A percentile compares a stretch with the other conserved stretches of the same genome.
Evolutionary conservation across 441 rosid genomes (phyloP).

Genomic region (Erodium trifolium): DNA sequence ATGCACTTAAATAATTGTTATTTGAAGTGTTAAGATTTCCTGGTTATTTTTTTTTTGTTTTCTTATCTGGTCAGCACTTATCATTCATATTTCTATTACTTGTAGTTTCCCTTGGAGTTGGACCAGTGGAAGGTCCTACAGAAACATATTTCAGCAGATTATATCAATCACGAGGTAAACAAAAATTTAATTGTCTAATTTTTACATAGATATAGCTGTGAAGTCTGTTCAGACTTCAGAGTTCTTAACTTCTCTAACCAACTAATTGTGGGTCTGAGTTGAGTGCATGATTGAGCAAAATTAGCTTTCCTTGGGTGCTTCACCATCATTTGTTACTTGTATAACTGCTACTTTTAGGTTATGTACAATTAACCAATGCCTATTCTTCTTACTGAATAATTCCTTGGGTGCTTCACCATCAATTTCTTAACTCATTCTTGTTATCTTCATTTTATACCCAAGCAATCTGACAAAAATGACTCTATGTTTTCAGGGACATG

Average conservation of each 20-base stretch:
- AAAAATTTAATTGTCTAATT: slow-evolving; percentile 7
- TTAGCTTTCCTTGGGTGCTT: neutral
- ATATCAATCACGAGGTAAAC: slow-evolving; percentile 71
- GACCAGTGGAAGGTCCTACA: slow-evolving; percentile 82
- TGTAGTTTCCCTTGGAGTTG: slow-evolving; percentile 81
- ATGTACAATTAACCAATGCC: neutral
- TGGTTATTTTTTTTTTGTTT: slow-evolving; percentile 18
- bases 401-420: slow-evolving; percentile 3
- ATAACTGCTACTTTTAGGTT: neutral
- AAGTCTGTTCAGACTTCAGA: slow-evolving; percentile 9
- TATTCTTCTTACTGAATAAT: slow-evolving; percentile 9
- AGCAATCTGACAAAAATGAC: slow-evolving; percentile 31
- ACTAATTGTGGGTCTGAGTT: slow-evolving; percentile 3
- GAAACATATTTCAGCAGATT: slow-evolving; percentile 77
- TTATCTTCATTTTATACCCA: slow-evolving; percentile 9
- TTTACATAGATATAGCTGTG: neutral
- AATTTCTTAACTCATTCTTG: neutral
- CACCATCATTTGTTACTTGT: neutral
- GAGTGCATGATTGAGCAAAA: slow-evolving; percentile 4
- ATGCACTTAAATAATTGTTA: slow-evolving; percentile 2
- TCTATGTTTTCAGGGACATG: slow-evolving; percentile 90
- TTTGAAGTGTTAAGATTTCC: slow-evolving; percentile 3
- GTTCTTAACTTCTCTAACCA: slow-evolving; percentile 7
- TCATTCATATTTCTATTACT: slow-evolving; percentile 16
- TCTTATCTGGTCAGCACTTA: slow-evolving; percentile 9